Base-by-base conservation (phyloP, 2,329 filamentous ascomycete genomes). In the Xylaria multiplex region DNA sequence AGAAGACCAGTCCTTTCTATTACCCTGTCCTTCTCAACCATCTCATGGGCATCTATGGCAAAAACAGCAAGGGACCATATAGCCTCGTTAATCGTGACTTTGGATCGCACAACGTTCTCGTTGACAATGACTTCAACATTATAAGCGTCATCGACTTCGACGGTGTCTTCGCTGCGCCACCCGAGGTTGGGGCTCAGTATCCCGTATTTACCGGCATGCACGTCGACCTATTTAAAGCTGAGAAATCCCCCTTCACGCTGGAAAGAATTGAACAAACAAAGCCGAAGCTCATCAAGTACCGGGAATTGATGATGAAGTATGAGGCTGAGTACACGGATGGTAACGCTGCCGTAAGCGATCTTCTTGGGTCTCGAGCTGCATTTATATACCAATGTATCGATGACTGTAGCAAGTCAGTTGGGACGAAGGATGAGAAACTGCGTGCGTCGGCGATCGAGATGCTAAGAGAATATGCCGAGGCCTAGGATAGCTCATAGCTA, bases 21-120 rank as follows among this genome's bases (percentile, higher is more conserved):
- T n/a, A 19, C 43, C 48, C 52, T 27, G 35, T 42, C 13, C 52
- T 64, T 22, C 32, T 59, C 1, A 60, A 55, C 7, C 37, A 54
- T 35, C 55, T 46, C 43, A 53, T 59, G 56, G 35, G 43, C 32
- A 40, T 60, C 8, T 6, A 43, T 35, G 19, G 30, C 27, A 40
- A 49, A 32, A 19, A 19, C 7, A 30, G 16, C 7, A 24, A 24
- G 0, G 55, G 63, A 24, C 52, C 43, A 14, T 65, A 43, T n/a
- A 43, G 30, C 27, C 63, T 65, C n/a, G n/a, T 48, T 6, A 62
- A 65, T 48, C 57, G 63, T 16, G 63, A 65, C 22, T 53, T 65
- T 37, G 63, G 58, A 27, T 6, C 35, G 0, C 63, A 65, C 19
- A 65, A 62, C 14, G 8, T 62, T 57, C 63, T 65, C 7, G 58